These are phyloP conservation scores for Heterobasidion irregulare DNA, from an alignment of 1,284 basidiomycete genomes.

Conservation along the genomic window DNA sequence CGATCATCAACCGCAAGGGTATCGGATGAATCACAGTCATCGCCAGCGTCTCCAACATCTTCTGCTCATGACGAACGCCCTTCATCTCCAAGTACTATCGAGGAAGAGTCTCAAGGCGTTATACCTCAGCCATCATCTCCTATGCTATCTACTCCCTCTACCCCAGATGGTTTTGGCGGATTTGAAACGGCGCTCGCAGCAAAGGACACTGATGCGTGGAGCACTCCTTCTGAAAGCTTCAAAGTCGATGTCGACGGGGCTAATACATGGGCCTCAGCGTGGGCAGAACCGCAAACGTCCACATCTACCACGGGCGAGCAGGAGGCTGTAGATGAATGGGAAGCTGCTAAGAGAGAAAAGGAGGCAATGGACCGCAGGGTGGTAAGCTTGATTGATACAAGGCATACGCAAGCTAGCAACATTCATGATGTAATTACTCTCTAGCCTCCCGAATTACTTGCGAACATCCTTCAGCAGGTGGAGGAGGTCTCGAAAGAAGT, in stretches of 20 bases:
- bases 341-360: constrained; percentile 48
- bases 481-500: constrained; percentile 39
- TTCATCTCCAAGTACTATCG: background rate
- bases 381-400: constrained; percentile 32
- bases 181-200: constrained; percentile 37
- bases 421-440: constrained; percentile 3
- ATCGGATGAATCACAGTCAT: background rate
- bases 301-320: constrained; percentile 10
- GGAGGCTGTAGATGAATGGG: constrained; percentile 54
- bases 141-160: constrained; percentile 20
- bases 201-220: constrained; percentile 15
- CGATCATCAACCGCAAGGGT: constrained; percentile 2
- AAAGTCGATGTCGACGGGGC: constrained; percentile 14
- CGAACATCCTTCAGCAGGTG: constrained; percentile 43
- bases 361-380: constrained; percentile 51
- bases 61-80: background rate
- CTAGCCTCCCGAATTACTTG: constrained; percentile 61
- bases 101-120: background rate
- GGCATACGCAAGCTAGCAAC: constrained; percentile 7
- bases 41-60: background rate
- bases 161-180: constrained; percentile 52
- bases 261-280: constrained; percentile 42
- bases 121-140: constrained; percentile 8
- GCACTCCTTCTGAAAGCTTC: constrained; percentile 21
- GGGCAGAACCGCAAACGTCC: constrained; percentile 18